A percentile compares a stretch with the other conserved stretches of the same genome.
These are phyloP conservation scores for Fraxinus angustifolia DNA, from an alignment of 305 asterid species.

Conservation along the genomic window DNA sequence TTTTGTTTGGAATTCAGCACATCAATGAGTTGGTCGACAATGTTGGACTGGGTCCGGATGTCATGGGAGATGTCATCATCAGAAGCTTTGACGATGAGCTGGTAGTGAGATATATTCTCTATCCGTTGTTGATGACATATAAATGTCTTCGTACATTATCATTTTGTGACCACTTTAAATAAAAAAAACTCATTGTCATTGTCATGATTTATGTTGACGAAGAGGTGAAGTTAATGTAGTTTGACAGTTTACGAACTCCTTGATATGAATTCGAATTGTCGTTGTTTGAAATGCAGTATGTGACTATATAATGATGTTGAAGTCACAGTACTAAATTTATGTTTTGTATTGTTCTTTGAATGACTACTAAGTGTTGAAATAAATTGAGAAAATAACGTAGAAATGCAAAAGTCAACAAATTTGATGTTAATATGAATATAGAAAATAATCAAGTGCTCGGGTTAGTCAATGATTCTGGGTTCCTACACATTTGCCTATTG, in stretches of 20 bases:
- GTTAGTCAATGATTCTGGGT: not conserved
- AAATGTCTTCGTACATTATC: not conserved
- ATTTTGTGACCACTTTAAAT: not conserved
- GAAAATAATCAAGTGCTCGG: not conserved
- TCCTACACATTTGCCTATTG: not conserved
- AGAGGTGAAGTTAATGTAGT: not conserved
- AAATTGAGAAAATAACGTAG: too few species aligned
- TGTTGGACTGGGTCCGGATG: not conserved
- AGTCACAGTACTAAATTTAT: not conserved
- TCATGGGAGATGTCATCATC: too few species aligned
- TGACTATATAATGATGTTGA: not conserved
- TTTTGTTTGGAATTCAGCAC: not conserved
- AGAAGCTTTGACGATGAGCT: not conserved
- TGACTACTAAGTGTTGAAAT: not conserved
- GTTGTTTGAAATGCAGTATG: not conserved
- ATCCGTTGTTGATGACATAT: not conserved
- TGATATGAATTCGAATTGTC: not conserved
- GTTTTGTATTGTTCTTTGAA: not conserved
- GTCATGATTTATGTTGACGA: not conserved
- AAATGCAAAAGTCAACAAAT: too few species aligned
- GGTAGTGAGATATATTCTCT: not conserved
- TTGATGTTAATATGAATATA: not conserved
- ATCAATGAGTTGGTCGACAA: not conserved
- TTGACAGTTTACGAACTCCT: not conserved
- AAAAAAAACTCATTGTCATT: not conserved